Evolutionary conservation across 2,329 filamentous ascomycete genomes (phyloP).

Genomic region (Tolypocladium ophioglossoides): DNA sequence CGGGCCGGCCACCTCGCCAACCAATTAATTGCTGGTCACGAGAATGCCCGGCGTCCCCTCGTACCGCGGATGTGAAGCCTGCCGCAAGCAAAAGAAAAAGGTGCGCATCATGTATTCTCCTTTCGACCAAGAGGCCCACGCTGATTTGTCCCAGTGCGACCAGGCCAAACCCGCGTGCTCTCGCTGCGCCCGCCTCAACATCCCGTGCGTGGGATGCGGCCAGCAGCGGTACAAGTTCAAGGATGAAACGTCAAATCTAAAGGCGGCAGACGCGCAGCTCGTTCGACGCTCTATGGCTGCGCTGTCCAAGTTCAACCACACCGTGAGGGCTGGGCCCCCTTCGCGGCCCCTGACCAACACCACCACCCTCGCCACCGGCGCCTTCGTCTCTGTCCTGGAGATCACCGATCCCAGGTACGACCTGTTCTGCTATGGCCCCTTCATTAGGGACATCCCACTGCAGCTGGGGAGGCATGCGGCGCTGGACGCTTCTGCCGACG

Average conservation of each 20-base stretch:
- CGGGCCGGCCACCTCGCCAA: background rate
- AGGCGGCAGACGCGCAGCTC: background rate
- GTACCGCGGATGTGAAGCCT: slow-evolving; percentile 38
- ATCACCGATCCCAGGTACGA: slow-evolving; percentile 35
- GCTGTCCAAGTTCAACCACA: background rate
- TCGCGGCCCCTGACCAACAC: slow-evolving; percentile 18
- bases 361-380: slow-evolving; percentile 11
- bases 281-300: slow-evolving; percentile 1
- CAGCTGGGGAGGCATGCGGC: slow-evolving; percentile 34
- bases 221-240: slow-evolving; percentile 39
- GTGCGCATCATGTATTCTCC: slow-evolving; percentile 15
- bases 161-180: slow-evolving; percentile 30
- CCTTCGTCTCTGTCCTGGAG: slow-evolving; percentile 20
- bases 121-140: background rate
- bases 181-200: slow-evolving; percentile 32
- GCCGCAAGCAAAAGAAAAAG: slow-evolving; percentile 43
- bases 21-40: background rate
- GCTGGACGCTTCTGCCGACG: slow-evolving; percentile 27
- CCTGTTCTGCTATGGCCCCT: slow-evolving; percentile 33
- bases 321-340: background rate
- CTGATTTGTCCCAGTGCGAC: slow-evolving; percentile 29
- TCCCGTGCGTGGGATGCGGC: slow-evolving; percentile 34
- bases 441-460: slow-evolving; percentile 31
- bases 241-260: slow-evolving; percentile 14
- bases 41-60: slow-evolving; percentile 41